These are phyloP conservation scores for Fusarium anthophilum DNA, from an alignment of 2,329 filamentous ascomycete species.

Conservation along the genomic window DNA sequence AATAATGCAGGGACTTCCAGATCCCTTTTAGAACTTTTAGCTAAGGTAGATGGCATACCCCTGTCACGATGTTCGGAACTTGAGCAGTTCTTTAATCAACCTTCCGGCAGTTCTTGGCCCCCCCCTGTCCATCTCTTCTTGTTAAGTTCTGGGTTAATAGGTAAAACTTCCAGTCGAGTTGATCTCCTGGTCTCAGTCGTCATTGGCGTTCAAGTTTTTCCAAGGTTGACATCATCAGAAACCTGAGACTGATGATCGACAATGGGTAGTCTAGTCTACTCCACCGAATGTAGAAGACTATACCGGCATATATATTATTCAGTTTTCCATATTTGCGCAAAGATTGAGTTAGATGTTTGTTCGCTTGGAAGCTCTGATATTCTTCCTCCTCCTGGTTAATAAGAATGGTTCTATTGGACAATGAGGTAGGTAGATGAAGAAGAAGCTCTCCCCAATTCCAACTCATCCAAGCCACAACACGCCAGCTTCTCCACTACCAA, in stretches of 20 bases:
- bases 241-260: slow-evolving; percentile 21
- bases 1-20: neutral
- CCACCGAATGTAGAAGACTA: neutral
- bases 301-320: neutral
- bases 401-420: neutral
- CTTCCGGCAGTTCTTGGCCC: neutral
- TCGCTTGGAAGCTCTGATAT: neutral
- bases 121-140: neutral
- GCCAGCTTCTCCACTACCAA: slow-evolving; percentile 14
- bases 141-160: neutral
- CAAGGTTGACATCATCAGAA: slow-evolving; percentile 29
- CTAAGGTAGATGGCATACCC: neutral
- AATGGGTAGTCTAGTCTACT: neutral
- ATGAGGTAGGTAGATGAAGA: neutral
- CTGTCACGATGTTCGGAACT: neutral
- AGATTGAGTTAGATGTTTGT: too few species aligned
- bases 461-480: slow-evolving; percentile 17
- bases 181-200: neutral
- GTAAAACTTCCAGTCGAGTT: neutral
- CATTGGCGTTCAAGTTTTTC: slow-evolving; percentile 5
- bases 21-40: neutral
- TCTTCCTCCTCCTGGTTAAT: neutral
- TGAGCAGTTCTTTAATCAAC: neutral
- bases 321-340: neutral
- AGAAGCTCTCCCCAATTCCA: neutral